Base-by-base conservation (phyloP, 495 filamentous ascomycete genomes). In the Penicillium bovifimosum region DNA sequence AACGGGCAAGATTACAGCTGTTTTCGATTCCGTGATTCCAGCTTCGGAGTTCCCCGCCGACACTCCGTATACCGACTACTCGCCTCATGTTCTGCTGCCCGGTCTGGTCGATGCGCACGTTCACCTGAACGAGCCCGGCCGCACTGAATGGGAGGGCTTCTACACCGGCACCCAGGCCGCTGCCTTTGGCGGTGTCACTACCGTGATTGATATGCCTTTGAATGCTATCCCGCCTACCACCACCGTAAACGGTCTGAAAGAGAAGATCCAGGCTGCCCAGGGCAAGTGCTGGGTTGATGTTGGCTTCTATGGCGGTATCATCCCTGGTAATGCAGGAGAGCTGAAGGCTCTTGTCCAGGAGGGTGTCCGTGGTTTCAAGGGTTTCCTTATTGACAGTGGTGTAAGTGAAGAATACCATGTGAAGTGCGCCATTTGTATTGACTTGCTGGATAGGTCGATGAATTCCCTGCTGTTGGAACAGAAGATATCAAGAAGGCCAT, bases 81-180 rank as follows among this genome's bases (percentile, higher is more conserved):
- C 86, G 11, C 91, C 93, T n/a, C 78, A 85, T 69, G 75, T 96
- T 16, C 74, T 98, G 31, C 81, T 98, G 29, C 93, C 93, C 0
- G 93, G 93, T 16, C 76, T 98, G 31, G 93, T 98, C 9, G 93
- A 98, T 69, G 93, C 93, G 13, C 93, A 98, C 67, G 93, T 98
- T 29, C 93, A 98, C 69, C 82, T 98, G 60, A 98, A 98, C 63
- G 93, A 98, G 74, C 93, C 93, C 0, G 93, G 93, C 41, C 80
- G 93, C 17, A 97, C 93, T 34, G 93, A 98, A 82, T 98, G 93
- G 93, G 93, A 98, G 63, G 93, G 93, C 20, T 98, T 98, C 78
- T 83, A 84, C 69, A 95, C 90, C 2, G 93, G 93, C 38, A 97
- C 93, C 26, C 80, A 85, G 65, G 93, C 93, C 20, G 93, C 93